These are phyloP conservation scores for Berkeleyomyces basicola DNA, from an alignment of 2,329 filamentous ascomycete species.

Conservation along the genomic window DNA sequence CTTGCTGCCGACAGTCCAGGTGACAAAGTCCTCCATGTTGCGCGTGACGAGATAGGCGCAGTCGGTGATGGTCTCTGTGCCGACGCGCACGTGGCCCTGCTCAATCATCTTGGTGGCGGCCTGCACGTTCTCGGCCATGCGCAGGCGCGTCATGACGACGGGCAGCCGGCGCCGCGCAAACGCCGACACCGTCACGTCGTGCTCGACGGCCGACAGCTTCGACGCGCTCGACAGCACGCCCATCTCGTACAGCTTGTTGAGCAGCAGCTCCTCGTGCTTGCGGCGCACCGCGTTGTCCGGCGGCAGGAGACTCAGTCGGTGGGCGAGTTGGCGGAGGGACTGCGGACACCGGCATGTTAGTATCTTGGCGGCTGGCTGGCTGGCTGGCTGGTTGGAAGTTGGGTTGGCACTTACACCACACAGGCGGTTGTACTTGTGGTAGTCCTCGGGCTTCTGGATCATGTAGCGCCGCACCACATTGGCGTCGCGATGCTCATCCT, in stretches of 20 bases:
- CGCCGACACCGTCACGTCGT: conserved; percentile 73
- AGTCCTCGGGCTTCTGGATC: conserved; percentile 79
- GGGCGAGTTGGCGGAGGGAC: conserved; percentile 79
- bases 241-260: conserved; percentile 89
- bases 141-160: conserved; percentile 75
- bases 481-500: conserved; percentile 75
- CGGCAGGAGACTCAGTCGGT: conserved; percentile 71
- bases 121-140: conserved; percentile 84
- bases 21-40: conserved; percentile 89
- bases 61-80: conserved; percentile 79
- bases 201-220: conserved; percentile 71
- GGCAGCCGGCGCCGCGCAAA: conserved; percentile 72
- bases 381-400: neutral
- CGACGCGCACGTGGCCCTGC: conserved; percentile 83
- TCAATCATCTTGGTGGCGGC: conserved; percentile 78
- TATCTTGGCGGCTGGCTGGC: neutral
- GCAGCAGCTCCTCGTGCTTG: conserved; percentile 71
- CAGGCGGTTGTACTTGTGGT: conserved; percentile 48
- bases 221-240: conserved; percentile 63
- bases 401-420: conserved; percentile 43
- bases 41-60: conserved; percentile 77
- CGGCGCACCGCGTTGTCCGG: conserved; percentile 59
- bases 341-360: conserved; percentile 21
- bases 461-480: conserved; percentile 69
- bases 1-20: conserved; percentile 92